Evolutionary conservation across 257 asterid genomes (phyloP).

Genomic region (Cynanchum wilfordii): DNA sequence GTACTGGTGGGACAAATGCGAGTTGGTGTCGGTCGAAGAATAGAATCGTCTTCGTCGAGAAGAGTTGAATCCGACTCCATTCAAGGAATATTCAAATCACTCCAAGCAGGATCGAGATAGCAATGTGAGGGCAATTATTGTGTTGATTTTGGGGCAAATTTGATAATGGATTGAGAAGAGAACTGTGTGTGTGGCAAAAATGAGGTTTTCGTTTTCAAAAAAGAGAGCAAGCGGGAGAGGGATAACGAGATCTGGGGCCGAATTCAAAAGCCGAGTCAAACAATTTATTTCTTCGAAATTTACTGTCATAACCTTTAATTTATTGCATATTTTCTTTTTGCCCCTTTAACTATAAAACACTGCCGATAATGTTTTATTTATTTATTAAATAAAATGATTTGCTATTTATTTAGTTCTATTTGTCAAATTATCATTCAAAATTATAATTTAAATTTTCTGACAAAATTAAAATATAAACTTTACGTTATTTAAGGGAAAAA

Average conservation of each 20-base stretch:
- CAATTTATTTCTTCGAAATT: background rate
- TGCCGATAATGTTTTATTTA: too few relatives aligned
- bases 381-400: too few relatives aligned
- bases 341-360: background rate
- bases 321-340: background rate
- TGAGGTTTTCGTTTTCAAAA: constrained; percentile 2
- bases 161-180: too few relatives aligned
- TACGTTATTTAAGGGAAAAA: too few relatives aligned
- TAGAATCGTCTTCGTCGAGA: constrained; percentile 11
- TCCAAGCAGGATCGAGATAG: background rate
- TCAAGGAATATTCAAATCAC: background rate
- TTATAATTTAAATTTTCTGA: too few relatives aligned
- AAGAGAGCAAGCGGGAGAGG: constrained; percentile 17
- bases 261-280: background rate
- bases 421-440: too few relatives aligned
- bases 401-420: too few relatives aligned
- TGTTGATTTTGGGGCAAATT: background rate
- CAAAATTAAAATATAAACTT: too few relatives aligned
- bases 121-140: background rate
- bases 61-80: constrained; percentile 12
- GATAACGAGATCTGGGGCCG: background rate
- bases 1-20: constrained; percentile 4
- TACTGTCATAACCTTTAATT: background rate
- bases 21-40: constrained; percentile 5
- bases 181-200: background rate